These are phyloP conservation scores for Rhizophagus sp. DNA, from an alignment of 192 early-diverging fungal species.

Conservation along the genomic window DNA sequence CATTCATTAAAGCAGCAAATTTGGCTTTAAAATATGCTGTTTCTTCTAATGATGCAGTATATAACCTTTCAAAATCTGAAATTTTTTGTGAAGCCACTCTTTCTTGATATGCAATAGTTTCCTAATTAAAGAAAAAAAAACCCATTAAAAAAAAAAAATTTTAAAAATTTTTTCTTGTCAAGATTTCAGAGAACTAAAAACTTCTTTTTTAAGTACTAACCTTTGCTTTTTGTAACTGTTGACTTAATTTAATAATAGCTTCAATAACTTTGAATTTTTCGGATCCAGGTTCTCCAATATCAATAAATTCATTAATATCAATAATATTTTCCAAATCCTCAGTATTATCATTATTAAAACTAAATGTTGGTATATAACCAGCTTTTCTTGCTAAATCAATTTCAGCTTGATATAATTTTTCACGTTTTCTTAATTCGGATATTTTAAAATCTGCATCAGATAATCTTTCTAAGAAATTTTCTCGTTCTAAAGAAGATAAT, in stretches of 20 bases:
- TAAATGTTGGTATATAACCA: slow-evolving; percentile 23
- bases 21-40: slow-evolving; percentile 54
- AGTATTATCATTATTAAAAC: background rate
- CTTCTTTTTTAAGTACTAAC: slow-evolving; percentile 9
- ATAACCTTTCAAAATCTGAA: slow-evolving; percentile 43
- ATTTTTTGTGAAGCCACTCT: slow-evolving; percentile 31
- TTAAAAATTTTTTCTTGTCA: too few species aligned
- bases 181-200: too few species aligned
- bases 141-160: too few species aligned
- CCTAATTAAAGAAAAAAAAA: slow-evolving; percentile 35
- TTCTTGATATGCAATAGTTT: slow-evolving; percentile 38
- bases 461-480: slow-evolving; percentile 34
- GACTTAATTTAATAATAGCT: slow-evolving; percentile 48
- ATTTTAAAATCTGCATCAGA: slow-evolving; percentile 36
- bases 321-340: background rate
- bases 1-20: slow-evolving; percentile 46
- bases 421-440: slow-evolving; percentile 41
- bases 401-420: slow-evolving; percentile 47
- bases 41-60: slow-evolving; percentile 54
- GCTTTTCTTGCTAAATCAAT: slow-evolving; percentile 41
- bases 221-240: slow-evolving; percentile 49
- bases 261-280: slow-evolving; percentile 54
- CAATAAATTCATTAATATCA: slow-evolving; percentile 35
- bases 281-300: slow-evolving; percentile 40
- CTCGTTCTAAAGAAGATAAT: slow-evolving; percentile 30